Evolutionary conservation across 805 yeast genomes (phyloP).

Genomic region (Candida incommunis): DNA sequence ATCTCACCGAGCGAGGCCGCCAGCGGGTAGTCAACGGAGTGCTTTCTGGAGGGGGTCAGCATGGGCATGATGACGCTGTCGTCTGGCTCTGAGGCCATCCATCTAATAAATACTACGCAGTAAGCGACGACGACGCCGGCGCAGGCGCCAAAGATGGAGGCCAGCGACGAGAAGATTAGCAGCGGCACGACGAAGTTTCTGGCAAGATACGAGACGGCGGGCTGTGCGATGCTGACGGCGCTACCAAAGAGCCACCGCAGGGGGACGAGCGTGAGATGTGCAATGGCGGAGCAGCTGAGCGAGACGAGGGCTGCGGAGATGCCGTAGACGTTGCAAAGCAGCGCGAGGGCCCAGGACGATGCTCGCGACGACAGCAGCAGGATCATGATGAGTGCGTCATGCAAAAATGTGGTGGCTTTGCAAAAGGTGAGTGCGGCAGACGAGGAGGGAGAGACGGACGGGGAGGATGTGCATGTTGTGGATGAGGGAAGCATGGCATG

Average conservation of each 20-base stretch:
- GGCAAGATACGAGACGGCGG: not conserved
- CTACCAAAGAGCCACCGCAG: not conserved
- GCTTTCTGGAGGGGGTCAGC: not conserved
- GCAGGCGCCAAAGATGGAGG: slow-evolving; percentile 1
- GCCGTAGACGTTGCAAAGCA: not conserved
- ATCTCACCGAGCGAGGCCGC: not conserved
- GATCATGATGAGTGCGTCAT: not conserved
- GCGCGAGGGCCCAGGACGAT: not conserved
- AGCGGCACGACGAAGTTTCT: not conserved
- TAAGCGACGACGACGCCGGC: not conserved
- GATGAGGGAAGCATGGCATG: too few relatives aligned
- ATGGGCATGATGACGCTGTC: not conserved
- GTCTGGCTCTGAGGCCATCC: not conserved
- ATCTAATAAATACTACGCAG: not conserved
- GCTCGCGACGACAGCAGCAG: not conserved
- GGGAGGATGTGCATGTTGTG: too few relatives aligned
- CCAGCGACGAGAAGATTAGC: not conserved
- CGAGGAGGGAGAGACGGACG: too few relatives aligned
- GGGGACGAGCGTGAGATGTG: not conserved
- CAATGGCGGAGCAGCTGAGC: not conserved
- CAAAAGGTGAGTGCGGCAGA: too few relatives aligned
- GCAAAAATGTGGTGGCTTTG: too few relatives aligned
- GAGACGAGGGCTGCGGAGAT: not conserved
- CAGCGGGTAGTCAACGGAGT: not conserved
- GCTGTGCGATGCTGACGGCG: not conserved